Evolutionary conservation across 2,329 filamentous ascomycete genomes (phyloP).

Genomic region (Alternaria rosae): DNA sequence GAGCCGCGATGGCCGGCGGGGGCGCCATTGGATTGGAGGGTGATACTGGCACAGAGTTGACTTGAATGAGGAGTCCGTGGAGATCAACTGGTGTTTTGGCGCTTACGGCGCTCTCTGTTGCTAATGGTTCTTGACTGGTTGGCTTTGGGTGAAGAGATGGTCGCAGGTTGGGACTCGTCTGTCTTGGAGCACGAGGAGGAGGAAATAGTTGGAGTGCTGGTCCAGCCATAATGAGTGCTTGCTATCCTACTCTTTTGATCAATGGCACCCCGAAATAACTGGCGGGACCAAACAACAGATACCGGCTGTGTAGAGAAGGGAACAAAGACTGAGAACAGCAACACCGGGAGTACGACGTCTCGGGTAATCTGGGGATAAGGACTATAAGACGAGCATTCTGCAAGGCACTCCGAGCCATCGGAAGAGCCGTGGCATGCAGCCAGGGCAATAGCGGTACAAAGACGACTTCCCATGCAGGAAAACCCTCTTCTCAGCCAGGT

Average conservation of each 20-base stretch:
- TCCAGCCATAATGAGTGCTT: constrained; percentile 41
- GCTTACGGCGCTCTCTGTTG: constrained; percentile 41
- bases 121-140: constrained; percentile 38
- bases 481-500: constrained; percentile 34
- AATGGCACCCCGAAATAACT: constrained; percentile 27
- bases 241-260: constrained; percentile 23
- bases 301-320: constrained; percentile 17
- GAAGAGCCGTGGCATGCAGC: constrained; percentile 23
- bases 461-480: constrained; percentile 42
- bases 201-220: constrained; percentile 50
- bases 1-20: constrained; percentile 30
- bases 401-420: constrained; percentile 5
- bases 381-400: constrained; percentile 40
- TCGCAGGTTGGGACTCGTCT: constrained; percentile 42
- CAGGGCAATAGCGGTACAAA: constrained; percentile 45
- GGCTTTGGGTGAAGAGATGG: constrained; percentile 35
- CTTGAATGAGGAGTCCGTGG: constrained; percentile 51
- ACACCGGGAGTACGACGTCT: constrained; percentile 22
- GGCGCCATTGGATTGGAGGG: constrained; percentile 37
- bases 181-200: constrained; percentile 44
- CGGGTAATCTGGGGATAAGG: constrained; percentile 44
- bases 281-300: constrained; percentile 18
- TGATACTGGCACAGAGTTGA: constrained; percentile 48
- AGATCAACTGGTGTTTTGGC: constrained; percentile 44
- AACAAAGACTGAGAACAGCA: constrained; percentile 21